A percentile compares a stretch with the other conserved stretches of the same genome.
Conservation (phyloP, 441 rosid species). For the Gossypium schwendimanii region DNA sequence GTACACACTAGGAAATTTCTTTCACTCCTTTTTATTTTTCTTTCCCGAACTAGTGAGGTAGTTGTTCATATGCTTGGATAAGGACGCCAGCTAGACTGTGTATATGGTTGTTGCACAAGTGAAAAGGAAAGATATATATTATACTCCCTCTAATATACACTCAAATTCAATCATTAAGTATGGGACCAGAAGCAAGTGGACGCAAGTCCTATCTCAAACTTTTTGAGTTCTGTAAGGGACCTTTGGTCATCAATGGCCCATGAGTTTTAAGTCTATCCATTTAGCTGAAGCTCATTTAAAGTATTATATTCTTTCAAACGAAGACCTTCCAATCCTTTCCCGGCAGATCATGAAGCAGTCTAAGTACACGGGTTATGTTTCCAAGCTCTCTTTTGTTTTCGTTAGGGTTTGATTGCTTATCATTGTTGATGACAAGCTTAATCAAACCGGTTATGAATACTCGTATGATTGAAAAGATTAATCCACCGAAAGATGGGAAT, state of each 20-base stretch:
- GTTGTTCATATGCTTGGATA: background rate
- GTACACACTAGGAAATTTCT: background rate
- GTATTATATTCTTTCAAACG: background rate
- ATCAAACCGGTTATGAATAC: background rate
- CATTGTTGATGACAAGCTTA: background rate
- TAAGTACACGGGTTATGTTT: background rate
- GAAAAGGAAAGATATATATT: background rate
- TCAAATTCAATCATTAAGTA: conserved; percentile 11
- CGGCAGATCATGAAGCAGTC: background rate
- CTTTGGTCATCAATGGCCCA: background rate
- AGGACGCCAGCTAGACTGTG: conserved; percentile 3
- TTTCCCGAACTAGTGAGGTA: background rate
- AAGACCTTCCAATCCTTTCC: background rate
- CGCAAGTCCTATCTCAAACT: conserved; percentile 9
- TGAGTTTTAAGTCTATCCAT: background rate
- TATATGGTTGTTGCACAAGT: background rate
- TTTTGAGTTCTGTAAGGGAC: background rate
- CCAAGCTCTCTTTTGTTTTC: background rate
- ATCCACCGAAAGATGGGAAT: background rate
- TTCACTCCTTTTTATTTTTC: background rate
- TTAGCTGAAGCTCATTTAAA: background rate
- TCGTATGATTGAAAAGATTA: background rate
- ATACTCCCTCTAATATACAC: background rate
- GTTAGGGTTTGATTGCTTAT: background rate
- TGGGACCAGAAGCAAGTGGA: conserved; percentile 13